Evolutionary conservation across 331 rosid genomes (phyloP).

Genomic region (Erythrophleum ivorense): DNA sequence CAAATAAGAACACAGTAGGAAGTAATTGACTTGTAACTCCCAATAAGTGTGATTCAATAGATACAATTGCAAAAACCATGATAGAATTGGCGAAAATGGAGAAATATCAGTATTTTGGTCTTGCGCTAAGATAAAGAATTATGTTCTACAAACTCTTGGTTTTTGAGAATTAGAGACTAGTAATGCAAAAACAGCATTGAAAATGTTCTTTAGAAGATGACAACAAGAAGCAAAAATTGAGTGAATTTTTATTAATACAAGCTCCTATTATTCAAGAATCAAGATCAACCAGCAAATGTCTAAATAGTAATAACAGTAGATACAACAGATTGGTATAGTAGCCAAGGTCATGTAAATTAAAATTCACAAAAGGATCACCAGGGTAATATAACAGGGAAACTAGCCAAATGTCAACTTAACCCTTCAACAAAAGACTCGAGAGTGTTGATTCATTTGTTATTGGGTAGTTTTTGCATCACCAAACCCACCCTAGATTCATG

Average conservation of each 20-base stretch:
- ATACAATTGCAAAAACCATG: not conserved
- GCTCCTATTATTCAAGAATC: no score
- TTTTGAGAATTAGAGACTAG: not conserved
- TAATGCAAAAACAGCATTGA: no score
- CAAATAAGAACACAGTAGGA: not conserved
- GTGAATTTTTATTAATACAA: no score
- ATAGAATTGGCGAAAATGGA: not conserved
- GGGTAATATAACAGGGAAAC: not conserved
- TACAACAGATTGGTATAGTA: not conserved
- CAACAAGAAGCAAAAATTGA: no score
- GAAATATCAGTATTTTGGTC: not conserved
- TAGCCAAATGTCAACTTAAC: no score
- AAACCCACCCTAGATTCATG: not conserved
- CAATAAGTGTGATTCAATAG: not conserved
- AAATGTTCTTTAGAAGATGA: no score
- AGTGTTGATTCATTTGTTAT: not conserved
- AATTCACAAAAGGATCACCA: not conserved
- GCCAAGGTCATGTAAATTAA: no score
- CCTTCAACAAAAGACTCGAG: no score
- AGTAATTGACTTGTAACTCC: conserved; percentile 4
- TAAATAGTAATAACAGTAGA: not conserved
- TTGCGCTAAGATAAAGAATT: not conserved
- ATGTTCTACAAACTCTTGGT: not conserved
- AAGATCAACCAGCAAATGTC: no score
- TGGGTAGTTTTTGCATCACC: not conserved